Base-by-base conservation (phyloP, 768 basidiomycete genomes). In the Pleurotus eryngii region DNA sequence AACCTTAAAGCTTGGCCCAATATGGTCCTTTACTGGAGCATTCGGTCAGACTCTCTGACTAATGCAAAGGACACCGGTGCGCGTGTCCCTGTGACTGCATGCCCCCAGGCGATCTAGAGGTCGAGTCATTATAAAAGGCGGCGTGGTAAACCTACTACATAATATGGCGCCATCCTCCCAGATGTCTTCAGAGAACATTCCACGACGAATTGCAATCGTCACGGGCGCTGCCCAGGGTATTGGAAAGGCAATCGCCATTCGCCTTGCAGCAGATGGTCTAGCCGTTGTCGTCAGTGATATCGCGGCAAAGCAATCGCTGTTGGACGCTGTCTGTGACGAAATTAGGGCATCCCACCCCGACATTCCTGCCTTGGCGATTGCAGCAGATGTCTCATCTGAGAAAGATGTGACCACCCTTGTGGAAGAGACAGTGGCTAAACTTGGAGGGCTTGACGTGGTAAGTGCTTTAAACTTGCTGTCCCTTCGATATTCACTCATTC, bases 151-250 rank as follows among this genome's bases (percentile, higher is more conserved):
- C 24, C 24, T 26, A 26, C 5, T 26, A 42, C 40, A 42, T 42
- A 5, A 42, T 4, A 42, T 42, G 4, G 12, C 1, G 4, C 40
- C 40, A 3, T 42, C 40, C 12, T 42, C 40, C n/a, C 5, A 6
- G 9, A 45, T 45, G 42, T 45, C 42, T 7, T 37, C 50, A 14
- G 14, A 18, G 14, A 37, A 30, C 14, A 11, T n/a, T 42, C 4
- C 17, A 37, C 49, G 24, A n/a, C 56, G 70, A 24, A 64, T 72
- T 40, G 68, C 68, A 6, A 24, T 69, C 12, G 59, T 69, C 7
- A 69, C 68, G 1, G 68, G 68, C 5, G 65, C 70, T 11, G 70
- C 70, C 3, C 68, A 70, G 59, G 70, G 70, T 4, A 69, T 71
- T 38, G 70, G 70, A 12, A 56, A 56, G 7, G 61, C 64, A 12